Base-by-base conservation (phyloP, 331 rosid genomes). In the Telfairia occidentalis region DNA sequence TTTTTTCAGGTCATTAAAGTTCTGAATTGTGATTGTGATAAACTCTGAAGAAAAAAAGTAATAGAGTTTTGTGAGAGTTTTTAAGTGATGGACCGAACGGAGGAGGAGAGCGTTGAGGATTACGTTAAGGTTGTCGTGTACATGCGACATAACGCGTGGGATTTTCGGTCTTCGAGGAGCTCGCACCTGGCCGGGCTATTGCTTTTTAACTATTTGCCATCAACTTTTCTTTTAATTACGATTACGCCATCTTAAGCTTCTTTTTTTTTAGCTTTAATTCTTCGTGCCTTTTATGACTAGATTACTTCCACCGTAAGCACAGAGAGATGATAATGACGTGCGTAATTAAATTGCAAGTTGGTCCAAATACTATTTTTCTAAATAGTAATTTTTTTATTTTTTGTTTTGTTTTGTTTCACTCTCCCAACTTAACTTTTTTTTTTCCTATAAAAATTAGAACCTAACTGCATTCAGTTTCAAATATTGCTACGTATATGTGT, bases 51-150 rank as follows among this genome's bases (percentile, higher is more conserved):
- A 30, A 30, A 15, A n/a, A 15, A 15, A 30, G 7, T 3, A 29
- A 16, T 37, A 46, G 49, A 37, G 71, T 37, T 35, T 64, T 15
- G 8, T 28, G 15, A 34, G 63, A 26, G 26, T 53, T 3, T 3
- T n/a, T 9, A 9, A 2, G n/a, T 9, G 58, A 35, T 34, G 29
- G 37, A 52, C 52, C 35, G 55, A 49, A 32, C 45, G 43, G 30
- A 54, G 38, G 61, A 12, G 21, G 76, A 54, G 5, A 28, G 54
- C 12, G 57, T 30, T 42, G 40, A 29, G 73, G 71, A 79, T 79
- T 73, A 78, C 81, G 79, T 63, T 76, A 49, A 57, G 73, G 66
- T 59, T 78, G 84, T 78, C 83, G 81, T 65, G 35, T 71, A 0
- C 54, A 65, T 3, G 73, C 63, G 74, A 30, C 46, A 55, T 32